Conservation (phyloP, 2,329 filamentous ascomycete species). For the Alternaria brassicicola region DNA sequence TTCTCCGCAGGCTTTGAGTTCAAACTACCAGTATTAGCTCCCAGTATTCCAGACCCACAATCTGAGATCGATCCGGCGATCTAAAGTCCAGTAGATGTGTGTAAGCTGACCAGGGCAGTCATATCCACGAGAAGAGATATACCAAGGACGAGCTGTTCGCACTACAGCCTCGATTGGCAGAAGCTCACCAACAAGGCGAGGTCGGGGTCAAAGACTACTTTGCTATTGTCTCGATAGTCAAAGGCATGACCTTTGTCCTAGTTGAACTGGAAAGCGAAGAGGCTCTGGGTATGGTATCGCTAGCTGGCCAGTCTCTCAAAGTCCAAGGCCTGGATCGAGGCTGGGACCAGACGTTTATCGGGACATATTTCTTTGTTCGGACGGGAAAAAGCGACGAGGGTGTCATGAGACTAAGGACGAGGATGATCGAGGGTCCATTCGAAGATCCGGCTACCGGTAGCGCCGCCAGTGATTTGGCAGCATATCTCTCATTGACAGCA, state of each 20-base stretch:
- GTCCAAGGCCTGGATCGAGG: constrained; percentile 51
- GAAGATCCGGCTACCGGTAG: constrained; percentile 61
- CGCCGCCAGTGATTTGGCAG: constrained; percentile 56
- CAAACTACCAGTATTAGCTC: not conserved
- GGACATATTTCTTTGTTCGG: constrained; percentile 65
- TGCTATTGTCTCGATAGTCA: constrained; percentile 62
- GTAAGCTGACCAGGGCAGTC: constrained; percentile 20
- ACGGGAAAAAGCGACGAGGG: constrained; percentile 39
- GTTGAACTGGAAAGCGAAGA: constrained; percentile 66
- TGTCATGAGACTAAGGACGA: constrained; percentile 56
- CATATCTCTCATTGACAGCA: constrained; percentile 53
- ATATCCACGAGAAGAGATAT: constrained; percentile 36
- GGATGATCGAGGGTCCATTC: constrained; percentile 62
- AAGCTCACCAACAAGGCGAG: constrained; percentile 19
- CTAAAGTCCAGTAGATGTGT: constrained; percentile 1
- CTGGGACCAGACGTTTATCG: constrained; percentile 62
- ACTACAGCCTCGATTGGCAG: constrained; percentile 47
- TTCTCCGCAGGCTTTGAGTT: not conserved
- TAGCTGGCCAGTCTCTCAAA: constrained; percentile 36
- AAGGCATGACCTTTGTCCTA: constrained; percentile 76
- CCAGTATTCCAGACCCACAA: constrained; percentile 13
- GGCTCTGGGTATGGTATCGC: constrained; percentile 57
- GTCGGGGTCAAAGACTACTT: constrained; percentile 29
- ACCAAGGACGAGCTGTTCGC: constrained; percentile 31
- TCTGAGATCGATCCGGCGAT: not conserved